phyloP scores from a whole-genome alignment of 208 protist genomes.

The Leptomonas seymouri region DNA sequence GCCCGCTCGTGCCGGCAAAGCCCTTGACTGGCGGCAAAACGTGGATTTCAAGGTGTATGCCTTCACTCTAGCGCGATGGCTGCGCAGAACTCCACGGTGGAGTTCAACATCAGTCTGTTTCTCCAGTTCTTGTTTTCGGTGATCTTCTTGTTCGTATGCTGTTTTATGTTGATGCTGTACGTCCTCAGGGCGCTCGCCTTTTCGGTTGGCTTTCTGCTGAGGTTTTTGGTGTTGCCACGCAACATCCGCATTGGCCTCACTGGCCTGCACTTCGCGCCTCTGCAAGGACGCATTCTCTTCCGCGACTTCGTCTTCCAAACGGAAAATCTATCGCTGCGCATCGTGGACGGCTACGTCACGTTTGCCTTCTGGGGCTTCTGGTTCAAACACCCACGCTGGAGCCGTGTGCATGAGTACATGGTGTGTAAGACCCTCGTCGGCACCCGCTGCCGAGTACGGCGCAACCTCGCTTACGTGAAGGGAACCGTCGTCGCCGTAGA shows the following conservation, averaged over 20 bases:
- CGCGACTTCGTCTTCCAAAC: constrained; percentile 74
- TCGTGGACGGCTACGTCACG: constrained; percentile 85
- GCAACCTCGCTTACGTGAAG: constrained; percentile 55
- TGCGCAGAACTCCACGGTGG: not conserved
- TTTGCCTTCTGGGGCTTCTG: constrained; percentile 80
- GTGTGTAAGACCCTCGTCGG: constrained; percentile 66
- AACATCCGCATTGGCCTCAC: constrained; percentile 57
- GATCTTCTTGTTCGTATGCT: constrained; percentile 66
- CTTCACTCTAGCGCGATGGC: constrained; percentile 9
- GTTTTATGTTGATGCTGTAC: constrained; percentile 74
- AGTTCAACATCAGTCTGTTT: constrained; percentile 55
- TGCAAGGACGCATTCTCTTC: constrained; percentile 77
- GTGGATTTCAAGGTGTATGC: too few species aligned
- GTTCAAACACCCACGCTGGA: constrained; percentile 58
- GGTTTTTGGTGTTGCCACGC: constrained; percentile 65
- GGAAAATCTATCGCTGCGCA: constrained; percentile 81
- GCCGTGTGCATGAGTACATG: constrained; percentile 77
- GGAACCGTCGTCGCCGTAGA: constrained; percentile 78
- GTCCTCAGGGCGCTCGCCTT: constrained; percentile 47
- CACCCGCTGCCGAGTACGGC: constrained; percentile 60
- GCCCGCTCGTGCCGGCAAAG: too few species aligned
- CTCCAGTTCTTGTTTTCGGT: constrained; percentile 74
- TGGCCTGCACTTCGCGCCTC: constrained; percentile 58
- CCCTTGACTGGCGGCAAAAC: too few species aligned
- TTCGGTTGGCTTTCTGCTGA: constrained; percentile 52